Evolutionary conservation across 805 yeast species (phyloP), one percentile per base, ranked within the genome.

Genomic region (Yarrowia phangngaensis): DNA sequence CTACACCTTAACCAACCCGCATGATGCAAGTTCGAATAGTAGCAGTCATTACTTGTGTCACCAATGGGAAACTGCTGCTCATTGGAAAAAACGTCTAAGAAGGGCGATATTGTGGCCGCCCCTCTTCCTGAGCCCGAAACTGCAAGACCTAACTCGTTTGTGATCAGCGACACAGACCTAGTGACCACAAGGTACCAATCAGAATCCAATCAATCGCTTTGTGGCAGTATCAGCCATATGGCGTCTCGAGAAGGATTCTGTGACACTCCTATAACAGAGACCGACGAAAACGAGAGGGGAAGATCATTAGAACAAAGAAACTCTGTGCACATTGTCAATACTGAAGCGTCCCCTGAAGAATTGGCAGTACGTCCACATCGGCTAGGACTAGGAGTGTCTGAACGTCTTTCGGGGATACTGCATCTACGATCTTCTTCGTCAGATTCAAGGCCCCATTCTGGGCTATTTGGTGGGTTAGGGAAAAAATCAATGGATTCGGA

Each of bases 51-150:
- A n/a, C n/a, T n/a, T n/a, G n/a, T n/a, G n/a, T n/a, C n/a, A n/a
- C n/a, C n/a, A n/a, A 38, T 38, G 45, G 45, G 45, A 38, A 38
- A 38, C 45, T 38, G 45, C 32, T 38, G 45, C 32, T 38, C 45
- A 9, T 15, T 38, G 23, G 45, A 38, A 20, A 38, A 38, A n/a
- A 4, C 24, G 32, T 17, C 17, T 4, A 38, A 38, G 14, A 38
- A 38, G 45, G 45, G 45, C 17, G 32, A 31, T 11, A 26, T 38
- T 9, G 45, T 38, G 4, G 45, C 45, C 6, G 27, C 45, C 12
- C 45, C 45, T 9, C 32, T 32, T 3, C 5, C 13, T 17, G 24
- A 26, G 24, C 13, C 45, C 45, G 29, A 9, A 11, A 32, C 26
- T 5, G 32, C 45, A 13, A 27, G 19, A 19, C 45, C 26, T 24